phyloP scores from a whole-genome alignment of 257 asterid species.

The Nicotiana tomentosiformis region DNA sequence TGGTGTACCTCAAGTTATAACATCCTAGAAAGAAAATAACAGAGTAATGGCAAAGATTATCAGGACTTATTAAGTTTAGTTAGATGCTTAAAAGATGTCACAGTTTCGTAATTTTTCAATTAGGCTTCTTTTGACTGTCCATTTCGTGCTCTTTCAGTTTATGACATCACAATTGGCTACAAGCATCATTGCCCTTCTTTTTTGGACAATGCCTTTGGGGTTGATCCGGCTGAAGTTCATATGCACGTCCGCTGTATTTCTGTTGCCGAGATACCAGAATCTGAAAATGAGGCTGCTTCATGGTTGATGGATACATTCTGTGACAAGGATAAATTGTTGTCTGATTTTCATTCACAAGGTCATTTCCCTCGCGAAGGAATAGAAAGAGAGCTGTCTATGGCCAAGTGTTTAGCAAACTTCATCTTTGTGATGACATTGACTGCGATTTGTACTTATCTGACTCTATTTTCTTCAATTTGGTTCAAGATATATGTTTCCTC shows the following conservation, averaged over 20 bases:
- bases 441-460: conserved; percentile 45
- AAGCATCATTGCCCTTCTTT: conserved; percentile 62
- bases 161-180: conserved; percentile 84
- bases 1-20: no score
- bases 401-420: conserved; percentile 48
- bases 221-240: conserved; percentile 89
- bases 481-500: conserved; percentile 59
- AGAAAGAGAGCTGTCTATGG: conserved; percentile 49
- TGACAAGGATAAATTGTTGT: conserved; percentile 60
- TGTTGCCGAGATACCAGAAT: conserved; percentile 43
- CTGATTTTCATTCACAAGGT: conserved; percentile 51
- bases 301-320: conserved; percentile 73
- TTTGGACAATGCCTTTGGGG: conserved; percentile 78
- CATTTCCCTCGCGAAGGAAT: conserved; percentile 61
- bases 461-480: conserved; percentile 69
- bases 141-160: conserved; percentile 41
- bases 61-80: no score
- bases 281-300: conserved; percentile 43
- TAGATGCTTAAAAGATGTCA: no score
- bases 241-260: conserved; percentile 57
- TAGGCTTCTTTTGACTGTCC: neutral
- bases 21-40: no score
- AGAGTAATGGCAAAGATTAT: neutral
- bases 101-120: neutral
- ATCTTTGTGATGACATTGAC: conserved; percentile 48